These are phyloP conservation scores for Suillus lakei DNA, from an alignment of 768 basidiomycete species.

Conservation along the genomic window DNA sequence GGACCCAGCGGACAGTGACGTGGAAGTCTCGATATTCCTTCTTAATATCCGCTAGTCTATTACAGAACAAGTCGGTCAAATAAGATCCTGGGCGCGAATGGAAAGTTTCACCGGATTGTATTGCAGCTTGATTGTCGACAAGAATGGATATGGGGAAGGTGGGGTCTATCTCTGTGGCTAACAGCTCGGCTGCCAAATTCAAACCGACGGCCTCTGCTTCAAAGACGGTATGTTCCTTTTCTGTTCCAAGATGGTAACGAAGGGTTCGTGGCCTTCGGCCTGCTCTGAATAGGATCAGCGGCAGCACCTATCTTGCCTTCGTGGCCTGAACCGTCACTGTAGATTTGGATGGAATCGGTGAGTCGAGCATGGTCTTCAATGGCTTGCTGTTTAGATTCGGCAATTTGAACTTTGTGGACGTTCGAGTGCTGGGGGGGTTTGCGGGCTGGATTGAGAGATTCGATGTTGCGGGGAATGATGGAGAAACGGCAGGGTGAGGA, in stretches of 20 bases:
- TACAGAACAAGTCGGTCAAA: too few relatives aligned
- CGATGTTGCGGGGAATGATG: background rate
- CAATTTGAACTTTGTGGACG: rapidly evolving
- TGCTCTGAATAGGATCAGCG: background rate
- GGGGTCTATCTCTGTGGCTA: background rate
- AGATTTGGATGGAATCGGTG: background rate
- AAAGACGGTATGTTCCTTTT: slow-evolving; percentile 15
- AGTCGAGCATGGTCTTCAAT: background rate
- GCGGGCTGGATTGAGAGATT: background rate
- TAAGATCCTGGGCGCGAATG: background rate
- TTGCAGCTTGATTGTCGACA: slow-evolving; percentile 19
- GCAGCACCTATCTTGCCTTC: slow-evolving; percentile 16
- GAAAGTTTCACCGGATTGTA: slow-evolving; percentile 10
- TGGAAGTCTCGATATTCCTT: background rate
- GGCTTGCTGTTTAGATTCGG: background rate
- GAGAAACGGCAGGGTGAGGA: background rate
- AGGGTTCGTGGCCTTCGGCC: background rate
- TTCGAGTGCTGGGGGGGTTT: rapidly evolving
- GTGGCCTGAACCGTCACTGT: slow-evolving; percentile 18
- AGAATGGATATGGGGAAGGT: slow-evolving; percentile 8
- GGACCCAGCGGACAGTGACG: background rate
- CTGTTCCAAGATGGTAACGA: slow-evolving; percentile 7
- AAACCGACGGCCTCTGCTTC: slow-evolving; percentile 21
- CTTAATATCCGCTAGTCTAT: too few relatives aligned
- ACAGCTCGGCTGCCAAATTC: slow-evolving; percentile 14